Evolutionary conservation across 2,329 filamentous ascomycete species (phyloP).

Genomic region (Incumbomyces delicatus): DNA sequence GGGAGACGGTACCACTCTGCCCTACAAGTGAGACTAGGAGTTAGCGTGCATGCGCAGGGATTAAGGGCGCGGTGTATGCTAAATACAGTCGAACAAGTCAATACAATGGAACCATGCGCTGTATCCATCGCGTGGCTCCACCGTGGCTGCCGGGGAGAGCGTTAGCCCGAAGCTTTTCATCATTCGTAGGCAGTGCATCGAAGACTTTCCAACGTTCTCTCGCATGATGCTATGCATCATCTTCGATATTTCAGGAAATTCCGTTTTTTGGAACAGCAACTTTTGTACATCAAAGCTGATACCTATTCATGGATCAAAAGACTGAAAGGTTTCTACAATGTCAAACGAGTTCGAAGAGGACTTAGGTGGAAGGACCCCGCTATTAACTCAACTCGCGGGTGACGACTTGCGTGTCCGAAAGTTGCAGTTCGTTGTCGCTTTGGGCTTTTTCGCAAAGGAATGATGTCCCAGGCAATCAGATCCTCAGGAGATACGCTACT

Average conservation of each 20-base stretch:
- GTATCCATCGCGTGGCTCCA: too few species aligned
- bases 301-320: not conserved
- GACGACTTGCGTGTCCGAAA: too few species aligned
- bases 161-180: not conserved
- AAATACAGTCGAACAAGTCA: slow-evolving; percentile 5
- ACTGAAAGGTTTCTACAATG: too few species aligned
- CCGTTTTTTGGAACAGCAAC: not conserved
- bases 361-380: too few species aligned
- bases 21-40: slow-evolving; percentile 2
- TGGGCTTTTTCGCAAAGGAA: not conserved
- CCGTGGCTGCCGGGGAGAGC: not conserved
- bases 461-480: not conserved
- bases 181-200: slow-evolving; percentile 4
- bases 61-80: not conserved
- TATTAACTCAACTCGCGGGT: too few species aligned
- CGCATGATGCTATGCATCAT: not conserved
- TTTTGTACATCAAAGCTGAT: not conserved
- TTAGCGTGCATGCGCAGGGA: slow-evolving; percentile 4
- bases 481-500: not conserved
- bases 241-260: not conserved
- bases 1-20: slow-evolving; percentile 2
- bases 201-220: slow-evolving; percentile 2
- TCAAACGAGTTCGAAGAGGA: too few species aligned
- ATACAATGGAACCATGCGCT: not conserved
- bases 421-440: not conserved